Evolutionary conservation across 2,329 filamentous ascomycete genomes (phyloP).

Genomic region (Pseudogymnoascus sp.): DNA sequence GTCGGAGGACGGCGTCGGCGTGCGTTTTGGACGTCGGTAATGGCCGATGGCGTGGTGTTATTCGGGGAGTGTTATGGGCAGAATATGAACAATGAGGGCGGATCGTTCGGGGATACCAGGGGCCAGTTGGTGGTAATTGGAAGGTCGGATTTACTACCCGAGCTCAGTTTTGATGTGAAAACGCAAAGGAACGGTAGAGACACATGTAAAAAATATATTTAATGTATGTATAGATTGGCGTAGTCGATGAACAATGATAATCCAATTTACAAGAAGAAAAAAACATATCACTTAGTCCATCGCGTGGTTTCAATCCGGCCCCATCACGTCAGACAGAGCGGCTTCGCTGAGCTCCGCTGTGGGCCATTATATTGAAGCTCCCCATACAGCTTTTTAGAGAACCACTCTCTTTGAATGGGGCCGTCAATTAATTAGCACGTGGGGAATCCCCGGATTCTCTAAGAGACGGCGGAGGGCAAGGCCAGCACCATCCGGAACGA

Average conservation of each 20-base stretch:
- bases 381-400: background rate
- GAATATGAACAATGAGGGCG: background rate
- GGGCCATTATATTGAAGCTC: background rate
- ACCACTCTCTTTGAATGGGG: background rate
- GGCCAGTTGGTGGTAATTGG: background rate
- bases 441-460: background rate
- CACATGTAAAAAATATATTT: background rate
- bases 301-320: background rate
- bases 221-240: background rate
- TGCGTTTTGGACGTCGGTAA: background rate
- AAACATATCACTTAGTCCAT: background rate
- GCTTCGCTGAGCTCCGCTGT: background rate
- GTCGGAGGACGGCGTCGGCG: background rate
- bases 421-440: background rate
- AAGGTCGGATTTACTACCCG: slow-evolving; percentile 1
- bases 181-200: background rate
- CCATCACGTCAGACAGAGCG: background rate
- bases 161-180: background rate
- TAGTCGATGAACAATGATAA: background rate
- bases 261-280: background rate
- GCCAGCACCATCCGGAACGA: background rate
- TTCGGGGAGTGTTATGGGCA: background rate
- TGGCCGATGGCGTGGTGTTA: background rate
- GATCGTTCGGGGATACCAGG: background rate
- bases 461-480: background rate